A percentile compares a stretch with the other conserved stretches of the same genome.
phyloP scores from a whole-genome alignment of 2,329 filamentous ascomycete genomes.

The Aspergillus persii region DNA sequence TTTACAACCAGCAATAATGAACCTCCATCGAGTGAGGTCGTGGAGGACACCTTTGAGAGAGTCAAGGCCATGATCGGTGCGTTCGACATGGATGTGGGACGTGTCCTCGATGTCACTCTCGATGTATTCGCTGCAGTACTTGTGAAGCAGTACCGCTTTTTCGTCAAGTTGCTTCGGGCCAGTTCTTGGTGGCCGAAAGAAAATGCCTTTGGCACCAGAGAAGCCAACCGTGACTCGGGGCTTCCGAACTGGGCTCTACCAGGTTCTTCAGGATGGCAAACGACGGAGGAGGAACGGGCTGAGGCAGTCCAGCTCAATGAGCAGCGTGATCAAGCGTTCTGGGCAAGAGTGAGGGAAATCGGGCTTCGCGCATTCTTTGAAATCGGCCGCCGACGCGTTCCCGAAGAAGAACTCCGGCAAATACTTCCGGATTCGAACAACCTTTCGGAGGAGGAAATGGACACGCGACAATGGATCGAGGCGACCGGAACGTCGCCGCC shows the following conservation, averaged over 20 bases:
- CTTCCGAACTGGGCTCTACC: constrained; percentile 86
- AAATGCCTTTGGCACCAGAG: constrained; percentile 48
- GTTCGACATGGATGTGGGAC: constrained; percentile 93
- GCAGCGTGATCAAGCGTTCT: constrained; percentile 72
- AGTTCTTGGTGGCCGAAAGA: constrained; percentile 95
- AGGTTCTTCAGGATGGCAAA: constrained; percentile 61
- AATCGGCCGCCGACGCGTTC: constrained; percentile 69
- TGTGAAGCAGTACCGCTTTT: constrained; percentile 90
- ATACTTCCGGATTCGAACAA: constrained; percentile 42
- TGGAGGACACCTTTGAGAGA: constrained; percentile 82
- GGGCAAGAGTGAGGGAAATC: constrained; percentile 71
- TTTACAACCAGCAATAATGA: constrained; percentile 81
- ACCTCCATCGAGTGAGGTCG: constrained; percentile 70
- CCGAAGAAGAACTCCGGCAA: constrained; percentile 56
- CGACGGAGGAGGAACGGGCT: constrained; percentile 67
- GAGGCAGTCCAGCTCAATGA: constrained; percentile 57
- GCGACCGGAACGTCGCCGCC: constrained; percentile 79
- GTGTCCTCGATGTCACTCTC: constrained; percentile 88
- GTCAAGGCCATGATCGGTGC: constrained; percentile 94
- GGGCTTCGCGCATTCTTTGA: constrained; percentile 88
- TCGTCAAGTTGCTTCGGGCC: constrained; percentile 83
- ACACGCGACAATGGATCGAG: constrained; percentile 72
- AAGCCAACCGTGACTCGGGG: constrained; percentile 49
- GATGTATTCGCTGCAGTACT: constrained; percentile 93
- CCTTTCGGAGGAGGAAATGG: constrained; percentile 49